These are phyloP conservation scores for Acanthamoeba royreba DNA, from an alignment of 208 protist genomes.

Conservation along the genomic window DNA sequence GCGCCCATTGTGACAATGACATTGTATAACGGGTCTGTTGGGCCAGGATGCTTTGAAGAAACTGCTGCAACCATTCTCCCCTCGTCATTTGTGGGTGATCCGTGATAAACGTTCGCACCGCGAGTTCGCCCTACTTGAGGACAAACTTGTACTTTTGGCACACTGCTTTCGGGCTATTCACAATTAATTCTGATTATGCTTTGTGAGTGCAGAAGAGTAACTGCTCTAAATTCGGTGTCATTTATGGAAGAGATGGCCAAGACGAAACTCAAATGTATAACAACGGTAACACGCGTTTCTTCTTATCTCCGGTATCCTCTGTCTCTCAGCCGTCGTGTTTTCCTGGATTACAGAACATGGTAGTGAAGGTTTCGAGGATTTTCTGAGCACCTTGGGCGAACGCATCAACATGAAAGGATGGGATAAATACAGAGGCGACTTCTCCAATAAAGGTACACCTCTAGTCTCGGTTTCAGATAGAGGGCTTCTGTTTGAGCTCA, in stretches of 20 bases:
- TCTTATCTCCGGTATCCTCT: background rate
- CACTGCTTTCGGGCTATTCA: background rate
- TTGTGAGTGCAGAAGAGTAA: background rate
- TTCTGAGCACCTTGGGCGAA: background rate
- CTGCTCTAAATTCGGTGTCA: background rate
- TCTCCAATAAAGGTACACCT: background rate
- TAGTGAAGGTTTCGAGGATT: background rate
- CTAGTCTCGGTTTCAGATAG: background rate
- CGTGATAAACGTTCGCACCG: background rate
- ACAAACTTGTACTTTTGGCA: background rate
- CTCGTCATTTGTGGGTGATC: background rate
- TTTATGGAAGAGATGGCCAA: background rate
- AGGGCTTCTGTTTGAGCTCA: background rate
- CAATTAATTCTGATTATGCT: background rate
- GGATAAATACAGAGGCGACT: conserved; percentile 1
- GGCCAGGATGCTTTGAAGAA: background rate
- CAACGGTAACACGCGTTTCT: background rate
- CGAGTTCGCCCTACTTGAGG: background rate
- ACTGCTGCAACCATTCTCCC: background rate
- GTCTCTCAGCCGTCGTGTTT: background rate
- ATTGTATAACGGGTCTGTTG: too few species aligned
- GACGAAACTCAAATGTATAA: conserved; percentile 12
- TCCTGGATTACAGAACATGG: background rate
- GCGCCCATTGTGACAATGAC: too few species aligned
- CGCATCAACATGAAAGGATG: background rate